Conservation (phyloP, 208 protist genomes). For the Leishmania martiniquensis region DNA sequence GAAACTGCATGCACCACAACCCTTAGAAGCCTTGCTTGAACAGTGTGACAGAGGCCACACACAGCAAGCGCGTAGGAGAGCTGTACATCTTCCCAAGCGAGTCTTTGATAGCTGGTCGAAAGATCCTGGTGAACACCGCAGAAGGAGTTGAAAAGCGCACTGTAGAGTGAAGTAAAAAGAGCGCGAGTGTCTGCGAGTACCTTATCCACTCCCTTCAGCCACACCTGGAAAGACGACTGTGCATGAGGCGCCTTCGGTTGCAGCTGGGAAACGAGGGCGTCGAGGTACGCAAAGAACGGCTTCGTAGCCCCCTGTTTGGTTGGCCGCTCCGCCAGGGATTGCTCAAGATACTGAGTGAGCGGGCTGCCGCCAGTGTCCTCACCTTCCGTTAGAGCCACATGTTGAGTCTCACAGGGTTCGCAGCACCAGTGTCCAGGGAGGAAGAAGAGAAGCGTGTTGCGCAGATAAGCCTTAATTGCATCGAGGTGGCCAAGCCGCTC, state of each 20-base stretch:
- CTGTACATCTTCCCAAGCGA: background rate
- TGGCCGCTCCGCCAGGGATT: background rate
- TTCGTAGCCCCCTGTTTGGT: background rate
- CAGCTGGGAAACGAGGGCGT: background rate
- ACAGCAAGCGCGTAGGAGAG: slow-evolving; percentile 9
- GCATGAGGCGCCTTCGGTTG: slow-evolving; percentile 10
- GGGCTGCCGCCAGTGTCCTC: background rate
- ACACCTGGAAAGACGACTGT: background rate
- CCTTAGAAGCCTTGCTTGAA: slow-evolving; percentile 12
- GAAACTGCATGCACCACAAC: slow-evolving; percentile 10
- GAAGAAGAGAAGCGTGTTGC: slow-evolving; percentile 6
- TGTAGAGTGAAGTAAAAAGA: background rate
- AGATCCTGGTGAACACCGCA: slow-evolving; percentile 1
- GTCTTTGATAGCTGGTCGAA: background rate
- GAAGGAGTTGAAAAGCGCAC: slow-evolving; percentile 13
- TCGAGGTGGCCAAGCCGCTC: background rate
- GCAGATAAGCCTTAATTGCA: background rate
- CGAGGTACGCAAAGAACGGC: slow-evolving; percentile 3
- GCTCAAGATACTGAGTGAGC: background rate
- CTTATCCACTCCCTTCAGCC: background rate
- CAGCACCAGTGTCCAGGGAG: slow-evolving; percentile 16
- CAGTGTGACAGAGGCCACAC: slow-evolving; percentile 7
- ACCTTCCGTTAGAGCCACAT: background rate
- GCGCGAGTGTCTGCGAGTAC: background rate
- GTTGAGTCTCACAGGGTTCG: background rate